phyloP scores from a whole-genome alignment of 495 filamentous ascomycete species.

The Glonium stellatum region DNA sequence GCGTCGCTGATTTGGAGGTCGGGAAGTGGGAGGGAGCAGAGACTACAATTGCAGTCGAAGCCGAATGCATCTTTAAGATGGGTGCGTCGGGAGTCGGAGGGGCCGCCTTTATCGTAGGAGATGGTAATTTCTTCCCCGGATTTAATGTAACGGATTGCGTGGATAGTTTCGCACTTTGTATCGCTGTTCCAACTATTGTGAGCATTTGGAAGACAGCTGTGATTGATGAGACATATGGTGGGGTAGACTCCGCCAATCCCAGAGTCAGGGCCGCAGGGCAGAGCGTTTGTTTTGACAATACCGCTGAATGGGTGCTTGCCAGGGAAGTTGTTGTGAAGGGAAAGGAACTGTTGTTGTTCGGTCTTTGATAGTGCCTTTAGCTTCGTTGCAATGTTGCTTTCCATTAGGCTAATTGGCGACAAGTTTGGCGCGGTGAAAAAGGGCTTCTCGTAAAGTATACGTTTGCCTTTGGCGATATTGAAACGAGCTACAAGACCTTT shows the following conservation, averaged over 20 bases:
- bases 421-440: neutral
- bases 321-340: neutral
- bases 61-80: constrained; percentile 36
- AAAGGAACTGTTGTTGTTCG: neutral
- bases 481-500: neutral
- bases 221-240: constrained; percentile 38
- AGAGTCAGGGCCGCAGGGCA: constrained; percentile 33
- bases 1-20: constrained; percentile 14
- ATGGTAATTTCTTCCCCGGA: constrained; percentile 41
- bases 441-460: neutral
- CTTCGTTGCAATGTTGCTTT: neutral
- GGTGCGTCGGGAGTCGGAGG: constrained; percentile 26
- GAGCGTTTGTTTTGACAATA: constrained; percentile 40
- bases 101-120: constrained; percentile 34
- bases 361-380: neutral
- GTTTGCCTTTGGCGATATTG: neutral
- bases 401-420: neutral
- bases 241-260: constrained; percentile 35
- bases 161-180: constrained; percentile 33
- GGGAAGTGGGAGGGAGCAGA: constrained; percentile 32
- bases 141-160: constrained; percentile 38
- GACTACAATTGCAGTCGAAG: constrained; percentile 39
- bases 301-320: constrained; percentile 27
- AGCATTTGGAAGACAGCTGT: constrained; percentile 42
- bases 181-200: constrained; percentile 39